A percentile compares a stretch with the other conserved stretches of the same genome.
phyloP scores from a whole-genome alignment of 1,139 yeast genomes.

The Geotrichum fermentans region DNA sequence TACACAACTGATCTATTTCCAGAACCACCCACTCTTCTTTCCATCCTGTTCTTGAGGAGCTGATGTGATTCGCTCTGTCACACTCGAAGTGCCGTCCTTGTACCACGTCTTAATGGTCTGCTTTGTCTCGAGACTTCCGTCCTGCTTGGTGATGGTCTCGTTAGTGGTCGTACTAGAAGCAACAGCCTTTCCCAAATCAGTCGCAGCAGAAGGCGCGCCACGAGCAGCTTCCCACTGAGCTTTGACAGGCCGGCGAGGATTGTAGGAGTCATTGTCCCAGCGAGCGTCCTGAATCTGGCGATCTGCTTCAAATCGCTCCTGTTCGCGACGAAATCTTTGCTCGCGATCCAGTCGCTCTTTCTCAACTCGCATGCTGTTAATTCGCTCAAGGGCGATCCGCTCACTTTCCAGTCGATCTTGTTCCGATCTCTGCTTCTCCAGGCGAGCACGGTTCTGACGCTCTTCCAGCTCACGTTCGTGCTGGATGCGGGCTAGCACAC shows the following conservation, averaged over 20 bases:
- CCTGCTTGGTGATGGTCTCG: constrained; percentile 25
- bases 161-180: constrained; percentile 2
- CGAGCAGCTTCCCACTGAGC: not conserved
- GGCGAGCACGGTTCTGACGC: not conserved
- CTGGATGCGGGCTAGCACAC: not conserved
- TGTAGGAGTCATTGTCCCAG: not conserved
- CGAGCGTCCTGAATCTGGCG: not conserved
- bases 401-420: not conserved
- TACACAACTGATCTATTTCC: constrained; percentile 31
- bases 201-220: not conserved
- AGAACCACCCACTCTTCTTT: constrained; percentile 31
- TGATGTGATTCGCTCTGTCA: constrained; percentile 32
- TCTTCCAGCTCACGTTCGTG: not conserved
- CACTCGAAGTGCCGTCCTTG: constrained; percentile 56
- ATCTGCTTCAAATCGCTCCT: not conserved
- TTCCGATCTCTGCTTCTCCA: not conserved
- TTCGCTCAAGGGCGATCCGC: not conserved
- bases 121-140: constrained; percentile 54
- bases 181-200: not conserved
- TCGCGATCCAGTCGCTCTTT: not conserved
- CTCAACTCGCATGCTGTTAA: not conserved
- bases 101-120: constrained; percentile 52
- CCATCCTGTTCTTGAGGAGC: not conserved
- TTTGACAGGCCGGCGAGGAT: not conserved
- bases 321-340: not conserved